Conservation (phyloP, 441 rosid genomes). For the Corymbia calophylla region DNA sequence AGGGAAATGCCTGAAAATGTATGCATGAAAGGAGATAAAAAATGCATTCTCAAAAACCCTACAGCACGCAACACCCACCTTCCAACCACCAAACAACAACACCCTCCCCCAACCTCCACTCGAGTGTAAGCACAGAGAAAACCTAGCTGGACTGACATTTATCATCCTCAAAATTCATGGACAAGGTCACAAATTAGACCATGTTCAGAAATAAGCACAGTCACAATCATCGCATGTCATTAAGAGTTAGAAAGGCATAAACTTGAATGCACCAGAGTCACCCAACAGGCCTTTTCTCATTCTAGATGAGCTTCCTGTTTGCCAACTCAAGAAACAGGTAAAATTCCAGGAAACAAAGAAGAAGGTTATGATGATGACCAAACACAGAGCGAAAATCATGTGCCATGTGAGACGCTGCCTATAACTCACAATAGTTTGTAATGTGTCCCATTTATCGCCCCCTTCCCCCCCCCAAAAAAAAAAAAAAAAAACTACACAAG, state of each 20-base stretch:
- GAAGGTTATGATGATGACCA: not conserved
- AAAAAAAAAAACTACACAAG: not conserved
- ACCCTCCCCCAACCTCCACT: not conserved
- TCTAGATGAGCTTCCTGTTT: not conserved
- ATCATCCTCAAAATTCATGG: not conserved
- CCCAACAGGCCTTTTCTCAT: not conserved
- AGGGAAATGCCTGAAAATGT: not conserved
- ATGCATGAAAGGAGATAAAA: not conserved
- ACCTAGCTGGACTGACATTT: not conserved
- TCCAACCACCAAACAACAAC: not conserved
- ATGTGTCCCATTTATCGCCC: not conserved
- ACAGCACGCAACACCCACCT: not conserved
- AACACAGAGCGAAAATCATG: not conserved
- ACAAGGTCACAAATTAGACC: not conserved
- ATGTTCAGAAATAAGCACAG: not conserved
- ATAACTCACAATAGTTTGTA: not conserved
- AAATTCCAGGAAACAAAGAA: not conserved
- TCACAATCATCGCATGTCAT: not conserved
- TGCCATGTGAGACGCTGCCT: not conserved
- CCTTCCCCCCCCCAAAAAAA: not conserved
- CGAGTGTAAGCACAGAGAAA: not conserved
- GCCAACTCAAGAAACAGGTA: not conserved
- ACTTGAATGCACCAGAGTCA: not conserved
- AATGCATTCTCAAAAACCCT: not conserved
- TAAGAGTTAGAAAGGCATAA: not conserved